These are phyloP conservation scores for Pyrenophora seminiperda DNA, from an alignment of 2,329 filamentous ascomycete genomes.

Conservation along the genomic window DNA sequence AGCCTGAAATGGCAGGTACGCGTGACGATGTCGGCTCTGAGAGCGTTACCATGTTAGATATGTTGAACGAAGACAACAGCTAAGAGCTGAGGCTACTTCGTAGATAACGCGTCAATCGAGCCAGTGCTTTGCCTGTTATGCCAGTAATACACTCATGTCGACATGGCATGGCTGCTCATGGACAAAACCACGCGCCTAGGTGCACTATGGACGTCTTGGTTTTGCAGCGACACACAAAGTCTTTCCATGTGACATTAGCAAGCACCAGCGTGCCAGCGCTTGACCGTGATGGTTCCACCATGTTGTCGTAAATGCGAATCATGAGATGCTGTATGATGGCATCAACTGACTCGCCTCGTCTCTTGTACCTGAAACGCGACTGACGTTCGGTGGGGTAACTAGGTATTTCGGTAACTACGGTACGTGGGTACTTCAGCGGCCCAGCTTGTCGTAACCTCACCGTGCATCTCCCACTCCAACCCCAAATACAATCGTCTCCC, in stretches of 20 bases:
- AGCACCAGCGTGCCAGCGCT: not conserved
- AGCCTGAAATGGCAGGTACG: not conserved
- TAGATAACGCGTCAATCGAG: no score
- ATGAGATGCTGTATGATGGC: conserved; percentile 5
- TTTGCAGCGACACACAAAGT: not conserved
- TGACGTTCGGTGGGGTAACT: conserved; percentile 8
- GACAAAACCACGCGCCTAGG: no score
- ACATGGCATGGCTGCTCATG: no score
- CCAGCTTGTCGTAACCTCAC: conserved; percentile 10
- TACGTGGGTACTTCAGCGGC: conserved; percentile 1
- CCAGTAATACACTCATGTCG: no score
- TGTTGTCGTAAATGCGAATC: conserved; percentile 9
- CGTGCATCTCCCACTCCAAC: conserved; percentile 9
- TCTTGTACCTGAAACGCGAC: conserved; percentile 21
- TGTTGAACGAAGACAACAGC: no score
- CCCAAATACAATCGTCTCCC: not conserved
- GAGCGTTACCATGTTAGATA: not conserved
- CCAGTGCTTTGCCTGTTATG: no score
- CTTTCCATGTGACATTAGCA: not conserved
- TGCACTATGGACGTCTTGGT: no score
- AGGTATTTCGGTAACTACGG: no score
- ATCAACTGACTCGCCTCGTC: conserved; percentile 25
- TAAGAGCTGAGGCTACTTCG: no score
- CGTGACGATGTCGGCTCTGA: not conserved
- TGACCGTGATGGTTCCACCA: not conserved